These are phyloP conservation scores for Thermochaetoides dissita DNA, from an alignment of 2,329 filamentous ascomycete genomes.

Conservation along the genomic window DNA sequence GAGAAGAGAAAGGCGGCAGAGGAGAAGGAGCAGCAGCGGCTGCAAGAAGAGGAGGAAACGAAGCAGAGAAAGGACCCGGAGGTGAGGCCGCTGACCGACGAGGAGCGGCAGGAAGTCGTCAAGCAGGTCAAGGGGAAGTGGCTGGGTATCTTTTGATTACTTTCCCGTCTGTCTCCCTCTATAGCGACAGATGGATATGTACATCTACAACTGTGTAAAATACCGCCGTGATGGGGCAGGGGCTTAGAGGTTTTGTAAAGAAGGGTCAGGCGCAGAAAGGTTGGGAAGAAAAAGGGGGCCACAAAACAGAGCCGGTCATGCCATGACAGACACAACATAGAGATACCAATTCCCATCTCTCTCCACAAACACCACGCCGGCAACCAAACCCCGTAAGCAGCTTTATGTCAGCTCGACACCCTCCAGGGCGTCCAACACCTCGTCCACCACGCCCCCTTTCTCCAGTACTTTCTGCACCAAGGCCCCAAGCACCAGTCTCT, in stretches of 20 bases:
- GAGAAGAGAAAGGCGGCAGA: slow-evolving; percentile 19
- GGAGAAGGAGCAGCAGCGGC: slow-evolving; percentile 9
- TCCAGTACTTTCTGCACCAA: slow-evolving; percentile 68
- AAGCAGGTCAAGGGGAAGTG: slow-evolving; percentile 52
- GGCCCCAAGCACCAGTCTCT: slow-evolving; percentile 54
- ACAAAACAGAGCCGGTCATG: no score
- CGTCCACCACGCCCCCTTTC: slow-evolving; percentile 67
- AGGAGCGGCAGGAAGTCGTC: slow-evolving; percentile 8
- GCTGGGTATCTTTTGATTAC: slow-evolving; percentile 60
- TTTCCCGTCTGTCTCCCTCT: no score
- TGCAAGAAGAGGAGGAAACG: slow-evolving; percentile 22
- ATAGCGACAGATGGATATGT: no score
- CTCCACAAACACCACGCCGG: not conserved
- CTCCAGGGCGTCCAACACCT: slow-evolving; percentile 71
- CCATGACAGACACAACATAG: not conserved
- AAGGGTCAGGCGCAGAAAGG: no score
- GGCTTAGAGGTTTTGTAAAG: no score
- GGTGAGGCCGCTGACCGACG: slow-evolving; percentile 6
- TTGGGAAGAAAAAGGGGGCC: no score
- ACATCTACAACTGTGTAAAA: no score
- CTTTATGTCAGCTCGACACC: slow-evolving; percentile 52
- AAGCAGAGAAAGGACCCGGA: slow-evolving; percentile 22
- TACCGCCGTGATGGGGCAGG: no score
- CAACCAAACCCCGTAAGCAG: not conserved
- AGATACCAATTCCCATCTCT: not conserved